Percentiles rank a stretch among this genome's conserved stretches.
Evolutionary conservation across 2,329 filamentous ascomycete genomes (phyloP).

Genomic region (Clonostachys solani): DNA sequence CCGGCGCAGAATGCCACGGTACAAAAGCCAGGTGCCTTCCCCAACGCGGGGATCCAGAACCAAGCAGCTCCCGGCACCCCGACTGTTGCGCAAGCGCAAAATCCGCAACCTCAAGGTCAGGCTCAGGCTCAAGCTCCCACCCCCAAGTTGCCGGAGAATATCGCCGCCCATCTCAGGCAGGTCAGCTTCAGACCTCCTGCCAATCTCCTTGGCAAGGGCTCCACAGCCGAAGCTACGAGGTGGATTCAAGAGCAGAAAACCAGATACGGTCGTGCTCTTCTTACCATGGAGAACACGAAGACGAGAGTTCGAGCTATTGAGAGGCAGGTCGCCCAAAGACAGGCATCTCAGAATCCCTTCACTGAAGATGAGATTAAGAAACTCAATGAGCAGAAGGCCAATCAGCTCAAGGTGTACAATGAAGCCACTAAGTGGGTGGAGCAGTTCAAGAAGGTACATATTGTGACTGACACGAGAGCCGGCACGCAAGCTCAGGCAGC

Average conservation of each 20-base stretch:
- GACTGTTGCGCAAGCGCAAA: too few species aligned
- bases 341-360: slow-evolving; percentile 2
- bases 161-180: not conserved
- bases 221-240: slow-evolving; percentile 1
- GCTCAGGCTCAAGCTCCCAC: not conserved
- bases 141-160: slow-evolving; percentile 1
- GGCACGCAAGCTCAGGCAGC: not conserved
- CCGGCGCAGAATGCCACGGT: not conserved
- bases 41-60: not conserved
- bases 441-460: slow-evolving; percentile 1
- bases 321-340: not conserved
- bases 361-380: slow-evolving; percentile 3
- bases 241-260: slow-evolving; percentile 3
- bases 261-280: slow-evolving; percentile 3
- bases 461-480: not conserved
- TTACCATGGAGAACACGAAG: slow-evolving; percentile 3
- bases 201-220: not conserved
- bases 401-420: slow-evolving; percentile 1
- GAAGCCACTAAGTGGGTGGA: slow-evolving; percentile 4
- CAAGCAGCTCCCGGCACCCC: not conserved
- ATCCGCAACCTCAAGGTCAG: not conserved
- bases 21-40: not conserved
- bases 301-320: slow-evolving; percentile 4
- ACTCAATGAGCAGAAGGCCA: slow-evolving; percentile 2
- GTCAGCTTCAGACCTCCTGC: not conserved